Percentiles rank a stretch among this genome's conserved stretches.
Conservation (phyloP, 139 green algal species). For the Trebouxia sp. region DNA sequence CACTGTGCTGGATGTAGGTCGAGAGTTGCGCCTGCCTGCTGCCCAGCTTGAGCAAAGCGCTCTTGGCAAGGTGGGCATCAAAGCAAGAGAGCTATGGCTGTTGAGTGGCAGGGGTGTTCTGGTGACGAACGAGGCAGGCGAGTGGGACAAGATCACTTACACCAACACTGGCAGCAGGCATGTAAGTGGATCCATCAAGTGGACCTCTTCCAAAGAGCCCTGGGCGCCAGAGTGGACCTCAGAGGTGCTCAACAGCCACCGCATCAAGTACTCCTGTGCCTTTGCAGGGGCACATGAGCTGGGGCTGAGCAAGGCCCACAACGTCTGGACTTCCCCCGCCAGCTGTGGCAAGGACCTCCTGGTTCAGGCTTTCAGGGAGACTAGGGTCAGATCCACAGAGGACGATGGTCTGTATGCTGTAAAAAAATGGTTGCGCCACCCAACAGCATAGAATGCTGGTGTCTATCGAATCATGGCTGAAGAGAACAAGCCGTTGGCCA, state of each 20-base stretch:
- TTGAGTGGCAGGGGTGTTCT: too few relatives aligned
- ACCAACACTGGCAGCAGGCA: background rate
- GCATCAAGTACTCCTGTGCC: background rate
- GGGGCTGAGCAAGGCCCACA: background rate
- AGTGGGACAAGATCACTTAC: background rate
- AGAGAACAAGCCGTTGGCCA: too few relatives aligned
- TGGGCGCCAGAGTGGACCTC: background rate
- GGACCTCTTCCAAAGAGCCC: too few relatives aligned
- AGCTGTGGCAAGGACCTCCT: too few relatives aligned
- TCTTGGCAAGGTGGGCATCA: background rate
- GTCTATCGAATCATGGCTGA: too few relatives aligned
- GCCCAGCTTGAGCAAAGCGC: background rate
- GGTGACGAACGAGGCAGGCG: too few relatives aligned
- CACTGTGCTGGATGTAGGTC: background rate
- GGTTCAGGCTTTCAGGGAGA: too few relatives aligned
- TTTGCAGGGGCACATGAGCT: background rate
- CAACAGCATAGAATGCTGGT: too few relatives aligned
- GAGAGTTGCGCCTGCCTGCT: background rate
- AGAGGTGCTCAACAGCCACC: background rate
- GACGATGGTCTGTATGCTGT: too few relatives aligned
- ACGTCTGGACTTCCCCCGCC: background rate
- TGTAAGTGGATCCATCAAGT: too few relatives aligned
- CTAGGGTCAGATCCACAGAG: too few relatives aligned
- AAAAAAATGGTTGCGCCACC: too few relatives aligned
- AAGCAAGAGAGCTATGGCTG: background rate